phyloP scores from a whole-genome alignment of 2,329 filamentous ascomycete genomes.

The Penicillium sp. region DNA sequence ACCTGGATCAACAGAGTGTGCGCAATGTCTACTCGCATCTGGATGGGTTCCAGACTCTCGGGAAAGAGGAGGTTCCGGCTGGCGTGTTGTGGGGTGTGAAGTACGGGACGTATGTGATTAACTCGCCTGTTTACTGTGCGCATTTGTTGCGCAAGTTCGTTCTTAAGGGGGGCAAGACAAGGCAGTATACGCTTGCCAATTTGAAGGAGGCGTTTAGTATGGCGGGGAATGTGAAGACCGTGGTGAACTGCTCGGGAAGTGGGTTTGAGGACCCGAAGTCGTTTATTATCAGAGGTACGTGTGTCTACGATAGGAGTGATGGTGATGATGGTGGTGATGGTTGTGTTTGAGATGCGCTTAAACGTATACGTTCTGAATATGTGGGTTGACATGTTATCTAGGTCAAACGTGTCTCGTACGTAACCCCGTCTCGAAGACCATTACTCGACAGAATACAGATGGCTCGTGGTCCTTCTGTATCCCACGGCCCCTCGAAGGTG shows the following conservation, averaged over 20 bases:
- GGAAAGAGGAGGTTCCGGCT: constrained; percentile 30
- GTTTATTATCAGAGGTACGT: constrained; percentile 46
- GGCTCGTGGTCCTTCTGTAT: constrained; percentile 65
- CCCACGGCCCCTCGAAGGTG: constrained; percentile 61
- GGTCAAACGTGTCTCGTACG: constrained; percentile 51
- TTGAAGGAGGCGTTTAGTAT: constrained; percentile 42
- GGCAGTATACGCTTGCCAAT: constrained; percentile 29
- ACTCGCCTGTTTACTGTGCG: constrained; percentile 46
- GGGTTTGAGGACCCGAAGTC: constrained; percentile 45
- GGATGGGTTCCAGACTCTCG: constrained; percentile 38
- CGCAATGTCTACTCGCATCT: constrained; percentile 32
- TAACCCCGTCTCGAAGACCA: constrained; percentile 45
- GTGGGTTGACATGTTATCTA: constrained; percentile 11
- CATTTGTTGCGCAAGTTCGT: constrained; percentile 44
- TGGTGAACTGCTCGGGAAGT: constrained; percentile 49
- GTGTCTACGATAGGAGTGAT: neutral
- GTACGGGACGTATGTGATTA: constrained; percentile 46
- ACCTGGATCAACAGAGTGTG: constrained; percentile 31
- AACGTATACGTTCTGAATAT: neutral
- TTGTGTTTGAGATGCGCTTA: neutral
- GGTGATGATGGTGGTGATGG: neutral
- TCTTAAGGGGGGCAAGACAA: constrained; percentile 38
- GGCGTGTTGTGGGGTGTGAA: constrained; percentile 43
- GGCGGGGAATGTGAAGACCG: constrained; percentile 34
- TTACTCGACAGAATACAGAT: constrained; percentile 64